These are phyloP conservation scores for Scytalidium sp. DNA, from an alignment of 2,329 filamentous ascomycete genomes.

Conservation along the genomic window DNA sequence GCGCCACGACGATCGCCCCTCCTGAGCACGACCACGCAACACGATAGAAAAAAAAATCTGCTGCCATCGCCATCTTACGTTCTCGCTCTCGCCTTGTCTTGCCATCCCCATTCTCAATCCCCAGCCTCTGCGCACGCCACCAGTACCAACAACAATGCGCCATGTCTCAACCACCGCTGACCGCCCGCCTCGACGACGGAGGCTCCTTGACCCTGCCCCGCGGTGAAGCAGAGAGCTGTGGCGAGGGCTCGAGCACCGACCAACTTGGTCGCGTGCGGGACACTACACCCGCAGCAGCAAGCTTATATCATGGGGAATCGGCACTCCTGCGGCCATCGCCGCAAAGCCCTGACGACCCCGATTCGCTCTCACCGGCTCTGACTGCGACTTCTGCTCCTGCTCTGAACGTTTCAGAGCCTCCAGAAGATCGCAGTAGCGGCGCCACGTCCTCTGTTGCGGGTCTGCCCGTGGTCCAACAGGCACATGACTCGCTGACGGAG, in stretches of 20 bases:
- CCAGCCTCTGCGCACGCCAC: too few species aligned
- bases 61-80: not conserved
- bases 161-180: constrained; percentile 18
- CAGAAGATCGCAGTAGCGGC: not conserved
- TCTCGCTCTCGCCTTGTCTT: not conserved
- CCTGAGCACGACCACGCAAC: too few species aligned
- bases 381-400: not conserved
- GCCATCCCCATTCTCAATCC: not conserved
- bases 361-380: constrained; percentile 6
- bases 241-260: constrained; percentile 1
- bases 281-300: not conserved
- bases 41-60: too few species aligned
- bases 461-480: not conserved
- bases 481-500: not conserved
- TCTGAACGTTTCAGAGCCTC: not conserved
- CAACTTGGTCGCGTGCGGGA: not conserved
- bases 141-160: constrained; percentile 8
- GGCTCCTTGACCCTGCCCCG: constrained; percentile 7
- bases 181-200: constrained; percentile 13
- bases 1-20: too few species aligned
- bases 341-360: not conserved
- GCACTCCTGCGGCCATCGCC: not conserved
- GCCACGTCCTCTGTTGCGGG: not conserved
- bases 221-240: constrained; percentile 10
- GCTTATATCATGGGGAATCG: not conserved